Conservation (phyloP, 371 early-diverging fungal species). For the Rhizopus sp. region DNA sequence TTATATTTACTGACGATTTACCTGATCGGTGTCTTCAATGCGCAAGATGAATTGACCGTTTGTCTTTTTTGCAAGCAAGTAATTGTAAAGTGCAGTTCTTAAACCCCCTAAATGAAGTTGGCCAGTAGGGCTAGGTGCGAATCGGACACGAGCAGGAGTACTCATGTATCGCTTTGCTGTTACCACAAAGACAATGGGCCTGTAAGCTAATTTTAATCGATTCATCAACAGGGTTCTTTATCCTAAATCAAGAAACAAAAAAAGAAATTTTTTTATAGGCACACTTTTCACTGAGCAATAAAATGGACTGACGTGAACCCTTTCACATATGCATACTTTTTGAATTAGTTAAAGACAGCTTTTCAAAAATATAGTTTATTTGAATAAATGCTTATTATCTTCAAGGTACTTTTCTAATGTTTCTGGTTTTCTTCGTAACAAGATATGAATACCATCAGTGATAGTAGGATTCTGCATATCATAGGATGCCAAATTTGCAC, state of each 20-base stretch:
- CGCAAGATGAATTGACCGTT: slow-evolving; percentile 84
- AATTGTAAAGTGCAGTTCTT: slow-evolving; percentile 92
- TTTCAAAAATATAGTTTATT: too few relatives aligned
- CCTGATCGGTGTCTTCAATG: slow-evolving; percentile 95
- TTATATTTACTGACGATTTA: slow-evolving; percentile 19
- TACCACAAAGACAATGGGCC: too few relatives aligned
- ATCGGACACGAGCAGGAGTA: slow-evolving; percentile 73
- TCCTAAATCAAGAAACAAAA: too few relatives aligned
- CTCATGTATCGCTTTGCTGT: too few relatives aligned
- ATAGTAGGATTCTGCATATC: background rate
- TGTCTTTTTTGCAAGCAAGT: slow-evolving; percentile 74
- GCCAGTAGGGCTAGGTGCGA: slow-evolving; percentile 96
- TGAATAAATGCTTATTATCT: slow-evolving; percentile 1
- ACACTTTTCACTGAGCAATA: too few relatives aligned
- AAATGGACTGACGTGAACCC: too few relatives aligned
- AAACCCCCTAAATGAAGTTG: slow-evolving; percentile 92
- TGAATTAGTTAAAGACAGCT: too few relatives aligned
- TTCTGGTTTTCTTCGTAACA: slow-evolving; percentile 21
- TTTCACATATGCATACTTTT: too few relatives aligned
- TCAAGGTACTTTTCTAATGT: slow-evolving; percentile 16
- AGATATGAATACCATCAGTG: slow-evolving; percentile 2
- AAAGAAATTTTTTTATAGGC: too few relatives aligned
- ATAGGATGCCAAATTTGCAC: background rate
- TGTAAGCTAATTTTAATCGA: too few relatives aligned
- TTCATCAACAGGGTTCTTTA: too few relatives aligned